Conservation (phyloP, 2,329 filamentous ascomycete species). For the Aspergillus spinulosporus region DNA sequence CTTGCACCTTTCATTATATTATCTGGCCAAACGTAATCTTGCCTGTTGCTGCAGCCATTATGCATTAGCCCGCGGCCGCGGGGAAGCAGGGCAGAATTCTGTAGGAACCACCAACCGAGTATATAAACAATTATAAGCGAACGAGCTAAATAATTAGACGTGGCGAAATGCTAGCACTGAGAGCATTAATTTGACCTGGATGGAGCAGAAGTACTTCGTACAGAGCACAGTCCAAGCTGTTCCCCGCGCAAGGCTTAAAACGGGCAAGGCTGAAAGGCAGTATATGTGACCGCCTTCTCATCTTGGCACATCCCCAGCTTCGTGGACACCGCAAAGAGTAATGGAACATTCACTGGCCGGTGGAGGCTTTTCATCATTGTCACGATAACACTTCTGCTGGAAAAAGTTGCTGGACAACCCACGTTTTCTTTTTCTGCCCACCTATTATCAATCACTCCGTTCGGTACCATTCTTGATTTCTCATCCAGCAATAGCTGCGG, state of each 20-base stretch:
- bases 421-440: not conserved
- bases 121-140: not conserved
- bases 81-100: not conserved
- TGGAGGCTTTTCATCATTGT: slow-evolving; percentile 13
- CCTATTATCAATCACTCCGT: not conserved
- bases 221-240: not conserved
- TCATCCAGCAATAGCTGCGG: slow-evolving; percentile 16
- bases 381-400: slow-evolving; percentile 11
- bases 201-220: too few relatives aligned
- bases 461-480: slow-evolving; percentile 6
- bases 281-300: slow-evolving; percentile 17
- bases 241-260: slow-evolving; percentile 6
- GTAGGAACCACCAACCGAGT: not conserved
- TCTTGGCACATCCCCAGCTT: slow-evolving; percentile 18
- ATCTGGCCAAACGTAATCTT: not conserved
- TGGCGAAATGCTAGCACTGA: not conserved
- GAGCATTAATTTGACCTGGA: too few relatives aligned
- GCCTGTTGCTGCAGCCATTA: not conserved
- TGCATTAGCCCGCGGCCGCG: not conserved
- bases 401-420: slow-evolving; percentile 17
- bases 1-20: slow-evolving; percentile 44
- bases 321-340: slow-evolving; percentile 18
- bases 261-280: slow-evolving; percentile 9
- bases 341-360: slow-evolving; percentile 18
- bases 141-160: not conserved